A percentile compares a stretch with the other conserved stretches of the same genome.
Conservation (phyloP, 1,284 basidiomycete genomes). For the Microbotryum silenes-acaulis region DNA sequence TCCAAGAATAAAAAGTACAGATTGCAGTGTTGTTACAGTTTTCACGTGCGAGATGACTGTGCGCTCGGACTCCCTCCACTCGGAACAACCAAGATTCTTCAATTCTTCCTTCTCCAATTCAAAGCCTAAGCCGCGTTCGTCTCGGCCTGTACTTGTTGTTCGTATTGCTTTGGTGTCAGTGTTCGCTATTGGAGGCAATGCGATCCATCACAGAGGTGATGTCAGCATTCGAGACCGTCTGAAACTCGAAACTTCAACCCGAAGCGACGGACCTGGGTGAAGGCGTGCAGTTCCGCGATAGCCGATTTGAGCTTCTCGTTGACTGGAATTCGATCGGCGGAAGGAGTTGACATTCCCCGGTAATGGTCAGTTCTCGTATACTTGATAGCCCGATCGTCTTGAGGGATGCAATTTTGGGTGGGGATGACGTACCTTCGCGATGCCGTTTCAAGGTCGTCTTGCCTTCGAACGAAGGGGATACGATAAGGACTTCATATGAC, state of each 20-base stretch:
- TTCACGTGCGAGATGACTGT: too few relatives aligned
- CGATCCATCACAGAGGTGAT: neutral
- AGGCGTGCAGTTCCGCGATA: constrained; percentile 44
- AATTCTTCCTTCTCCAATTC: too few relatives aligned
- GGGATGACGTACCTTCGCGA: constrained; percentile 28
- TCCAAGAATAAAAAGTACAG: too few relatives aligned
- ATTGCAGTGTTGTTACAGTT: too few relatives aligned
- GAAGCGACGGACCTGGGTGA: constrained; percentile 37
- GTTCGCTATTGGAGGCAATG: constrained; percentile 14
- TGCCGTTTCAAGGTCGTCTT: constrained; percentile 36
- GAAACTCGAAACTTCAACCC: neutral
- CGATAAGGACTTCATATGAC: constrained; percentile 37
- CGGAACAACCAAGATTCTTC: too few relatives aligned
- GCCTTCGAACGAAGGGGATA: constrained; percentile 34
- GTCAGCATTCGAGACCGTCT: neutral
- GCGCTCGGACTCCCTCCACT: too few relatives aligned
- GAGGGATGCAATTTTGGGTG: too few relatives aligned
- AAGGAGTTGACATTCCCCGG: too few relatives aligned
- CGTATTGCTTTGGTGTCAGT: constrained; percentile 28
- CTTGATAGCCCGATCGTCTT: too few relatives aligned
- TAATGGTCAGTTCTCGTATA: neutral
- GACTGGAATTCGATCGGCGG: constrained; percentile 30
- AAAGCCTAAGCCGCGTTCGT: too few relatives aligned
- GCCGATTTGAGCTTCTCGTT: constrained; percentile 44
- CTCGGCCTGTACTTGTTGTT: neutral